Evolutionary conservation across 441 rosid genomes (phyloP), one percentile per base, ranked within the genome.

Genomic region (Metrosideros polymorpha): DNA sequence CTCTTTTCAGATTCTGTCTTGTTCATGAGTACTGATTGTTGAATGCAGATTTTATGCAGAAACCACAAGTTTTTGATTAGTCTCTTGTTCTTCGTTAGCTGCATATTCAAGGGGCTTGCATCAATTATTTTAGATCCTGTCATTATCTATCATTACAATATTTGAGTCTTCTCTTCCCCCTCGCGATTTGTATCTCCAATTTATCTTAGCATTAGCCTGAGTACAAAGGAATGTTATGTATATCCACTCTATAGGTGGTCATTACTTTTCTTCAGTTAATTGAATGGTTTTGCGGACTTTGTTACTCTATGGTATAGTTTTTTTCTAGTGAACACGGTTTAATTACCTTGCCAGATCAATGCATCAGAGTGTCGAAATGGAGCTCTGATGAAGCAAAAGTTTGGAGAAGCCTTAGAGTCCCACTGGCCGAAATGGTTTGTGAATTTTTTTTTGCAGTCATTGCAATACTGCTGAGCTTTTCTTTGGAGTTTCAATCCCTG

Each of bases 341-440:
- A 85, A 25, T 88, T 89, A 27, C 89, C n/a, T 88, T 90, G 63
- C 85, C 85, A 98, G 99, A 94, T 94, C 52, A 98, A 93, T 92
- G 89, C 99, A 89, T 98, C 99, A 76, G 99, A 96, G 83, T 94
- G 94, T 92, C 94, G 98, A 88, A 95, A 91, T 90, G 98, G 99
- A 90, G 88, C 94, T 59, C 83, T 89, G 86, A 91, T 98, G 90
- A 98, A 92, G 93, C 97, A 95, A 89, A 94, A 92, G 90, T 93
- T 94, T 92, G 99, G 97, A 85, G 97, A 93, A 92, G 98, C 94
- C 52, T 92, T 96, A 86, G 91, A 92, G 83, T 98, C 98, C 4
- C 93, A 91, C 85, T 92, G 92, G 91, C 86, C 93, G 86, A 85
- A 93, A 86, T 90, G 99, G 99, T 98, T 91, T 85, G 93, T 91